Base-by-base conservation (phyloP, 2,329 filamentous ascomycete species). In the Scedosporium minutisporum region DNA sequence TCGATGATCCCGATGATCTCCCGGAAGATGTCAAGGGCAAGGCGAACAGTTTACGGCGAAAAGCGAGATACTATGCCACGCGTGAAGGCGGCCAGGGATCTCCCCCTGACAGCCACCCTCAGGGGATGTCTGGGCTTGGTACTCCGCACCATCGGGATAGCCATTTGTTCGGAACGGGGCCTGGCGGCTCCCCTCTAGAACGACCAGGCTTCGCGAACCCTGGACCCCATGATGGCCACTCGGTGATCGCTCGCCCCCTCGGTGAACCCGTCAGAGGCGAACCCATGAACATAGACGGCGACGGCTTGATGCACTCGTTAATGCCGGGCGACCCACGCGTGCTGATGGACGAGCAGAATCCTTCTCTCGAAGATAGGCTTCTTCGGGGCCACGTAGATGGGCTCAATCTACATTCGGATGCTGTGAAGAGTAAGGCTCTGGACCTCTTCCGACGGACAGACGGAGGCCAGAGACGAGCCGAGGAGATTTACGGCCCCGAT, bases 1-100 rank as follows among this genome's bases (percentile, higher is more conserved):
- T 97, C 12, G 88, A 93, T 3, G 91, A 96, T 67, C 91, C 91
- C 0, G 93, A 97, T 62, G 90, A 97, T 67, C 81, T 99, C 4
- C 95, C 95, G 0, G 87, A 92, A 65, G 86, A 90, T 67, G 83
- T 93, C 65, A 87, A 90, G 66, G 86, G 90, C 3, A 96, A 96
- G 72, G 87, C 87, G 0, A 87, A 89, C 65, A 86, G 83, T 65
- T 75, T 87, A 5, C 89, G 90, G 65, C 86, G 90, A 27, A 93
- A 93, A 72, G 86, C 87, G 3, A 77, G 85, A 58, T 83, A 83
- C 53, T 62, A 62, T 23, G 80, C 0, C 77, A 79, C 0, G 75
- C 75, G 0, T 76, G 61, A 62, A 9, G 53, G 61, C 7, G 21
- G 21, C 29, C 42, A 51, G 44, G 33, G 48, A 18, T 62, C 60